Percentiles rank a stretch among this genome's conserved stretches.
Conservation (phyloP, 1,284 basidiomycete genomes). For the Papiliotrema nemorosa region DNA sequence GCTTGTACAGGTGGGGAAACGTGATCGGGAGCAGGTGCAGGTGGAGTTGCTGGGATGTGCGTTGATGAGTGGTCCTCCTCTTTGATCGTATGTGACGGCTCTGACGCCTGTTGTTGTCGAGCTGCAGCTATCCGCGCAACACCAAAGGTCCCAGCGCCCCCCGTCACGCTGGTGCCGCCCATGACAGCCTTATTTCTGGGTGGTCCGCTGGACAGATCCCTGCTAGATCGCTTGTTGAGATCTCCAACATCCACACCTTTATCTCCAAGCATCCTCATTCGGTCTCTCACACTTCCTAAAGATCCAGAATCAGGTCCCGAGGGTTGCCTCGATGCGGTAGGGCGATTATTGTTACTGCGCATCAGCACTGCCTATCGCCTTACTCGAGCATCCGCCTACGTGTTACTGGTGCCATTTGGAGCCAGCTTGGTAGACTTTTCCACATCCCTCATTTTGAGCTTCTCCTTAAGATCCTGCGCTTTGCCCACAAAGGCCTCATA, state of each 20-base stretch:
- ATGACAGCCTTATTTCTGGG: neutral
- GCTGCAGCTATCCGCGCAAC: neutral
- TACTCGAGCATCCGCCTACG: neutral
- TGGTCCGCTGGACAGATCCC: constrained; percentile 13
- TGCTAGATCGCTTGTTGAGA: constrained; percentile 30
- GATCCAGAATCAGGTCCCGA: constrained; percentile 23
- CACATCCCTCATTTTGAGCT: constrained; percentile 27
- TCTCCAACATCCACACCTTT: constrained; percentile 45
- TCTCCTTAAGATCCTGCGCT: constrained; percentile 38
- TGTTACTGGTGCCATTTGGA: neutral
- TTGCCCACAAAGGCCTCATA: constrained; percentile 34
- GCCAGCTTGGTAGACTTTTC: constrained; percentile 9
- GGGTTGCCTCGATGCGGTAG: neutral
- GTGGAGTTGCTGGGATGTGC: too few relatives aligned
- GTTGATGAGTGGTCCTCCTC: too few relatives aligned
- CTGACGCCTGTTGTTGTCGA: too few relatives aligned
- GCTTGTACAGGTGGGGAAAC: too few relatives aligned
- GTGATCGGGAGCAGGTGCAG: too few relatives aligned
- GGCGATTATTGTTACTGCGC: neutral
- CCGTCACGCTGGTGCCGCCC: constrained; percentile 8
- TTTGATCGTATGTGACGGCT: too few relatives aligned
- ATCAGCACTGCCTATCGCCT: neutral
- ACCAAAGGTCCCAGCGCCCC: constrained; percentile 16
- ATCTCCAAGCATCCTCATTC: constrained; percentile 45
- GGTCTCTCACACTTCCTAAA: constrained; percentile 46